A percentile compares a stretch with the other conserved stretches of the same genome.
phyloP scores from a whole-genome alignment of 2,329 filamentous ascomycete species.

The Didymella arachidicola region DNA sequence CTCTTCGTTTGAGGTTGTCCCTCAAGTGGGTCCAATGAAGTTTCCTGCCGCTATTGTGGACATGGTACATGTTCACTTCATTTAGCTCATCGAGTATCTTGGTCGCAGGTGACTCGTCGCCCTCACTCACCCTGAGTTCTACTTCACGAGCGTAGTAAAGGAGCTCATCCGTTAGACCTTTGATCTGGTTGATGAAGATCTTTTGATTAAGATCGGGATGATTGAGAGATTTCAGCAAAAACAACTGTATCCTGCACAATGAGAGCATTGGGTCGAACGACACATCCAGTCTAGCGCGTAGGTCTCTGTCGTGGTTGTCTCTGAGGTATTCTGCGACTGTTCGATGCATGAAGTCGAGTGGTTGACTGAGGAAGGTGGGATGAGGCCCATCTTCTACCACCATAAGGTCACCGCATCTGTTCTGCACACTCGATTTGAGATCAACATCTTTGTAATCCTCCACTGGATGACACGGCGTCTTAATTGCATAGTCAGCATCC shows the following conservation, averaged over 20 bases:
- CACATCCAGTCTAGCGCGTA: not conserved
- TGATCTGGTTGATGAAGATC: not conserved
- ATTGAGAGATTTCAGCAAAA: not conserved
- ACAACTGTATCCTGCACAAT: not conserved
- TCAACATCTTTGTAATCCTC: not conserved
- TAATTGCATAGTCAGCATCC: not conserved
- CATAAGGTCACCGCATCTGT: constrained; percentile 32
- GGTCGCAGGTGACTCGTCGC: not conserved
- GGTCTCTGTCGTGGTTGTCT: not conserved
- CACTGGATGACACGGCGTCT: not conserved
- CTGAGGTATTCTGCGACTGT: constrained; percentile 27
- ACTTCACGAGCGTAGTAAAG: constrained; percentile 1
- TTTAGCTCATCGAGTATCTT: not conserved
- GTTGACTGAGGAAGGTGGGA: constrained; percentile 15
- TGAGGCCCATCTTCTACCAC: constrained; percentile 21
- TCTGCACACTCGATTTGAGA: not conserved
- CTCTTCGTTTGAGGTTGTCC: not conserved
- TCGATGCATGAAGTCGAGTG: constrained; percentile 25
- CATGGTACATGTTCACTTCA: not conserved
- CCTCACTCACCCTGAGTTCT: not conserved
- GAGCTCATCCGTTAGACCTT: not conserved
- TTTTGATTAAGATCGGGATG: not conserved
- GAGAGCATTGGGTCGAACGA: not conserved
- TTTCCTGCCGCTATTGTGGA: not conserved
- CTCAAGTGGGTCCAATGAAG: not conserved